phyloP scores from a whole-genome alignment of 176 grass and related monocot genomes.

The Juncus effusus region DNA sequence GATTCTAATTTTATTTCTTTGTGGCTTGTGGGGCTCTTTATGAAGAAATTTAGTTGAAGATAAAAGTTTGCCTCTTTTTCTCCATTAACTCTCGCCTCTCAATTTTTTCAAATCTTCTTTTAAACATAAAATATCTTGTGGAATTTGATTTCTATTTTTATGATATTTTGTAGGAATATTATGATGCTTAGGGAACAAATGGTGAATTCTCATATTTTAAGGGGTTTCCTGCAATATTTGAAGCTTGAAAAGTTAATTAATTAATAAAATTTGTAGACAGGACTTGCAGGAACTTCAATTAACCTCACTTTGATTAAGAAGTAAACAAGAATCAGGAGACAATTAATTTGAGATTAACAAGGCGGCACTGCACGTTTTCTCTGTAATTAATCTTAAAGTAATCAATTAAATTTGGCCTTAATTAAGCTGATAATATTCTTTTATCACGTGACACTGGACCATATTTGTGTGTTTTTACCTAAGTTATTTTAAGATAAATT shows the following conservation, averaged over 20 bases:
- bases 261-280: slow-evolving; percentile 4
- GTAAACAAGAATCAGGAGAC: neutral
- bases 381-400: slow-evolving; percentile 8
- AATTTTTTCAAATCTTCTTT: slow-evolving; percentile 1
- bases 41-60: neutral
- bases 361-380: neutral
- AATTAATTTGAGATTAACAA: slow-evolving; percentile 7
- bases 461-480: neutral
- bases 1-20: slow-evolving; percentile 7
- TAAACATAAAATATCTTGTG: neutral
- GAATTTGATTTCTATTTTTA: neutral
- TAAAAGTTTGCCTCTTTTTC: slow-evolving; percentile 13
- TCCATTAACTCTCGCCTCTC: slow-evolving; percentile 4
- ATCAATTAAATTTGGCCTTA: slow-evolving; percentile 8
- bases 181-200: neutral
- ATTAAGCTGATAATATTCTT: neutral
- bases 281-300: slow-evolving; percentile 10
- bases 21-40: neutral
- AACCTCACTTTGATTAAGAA: neutral
- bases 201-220: neutral
- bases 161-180: neutral
- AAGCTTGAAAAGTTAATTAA: neutral
- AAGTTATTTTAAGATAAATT: slow-evolving; percentile 1
- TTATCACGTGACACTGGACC: slow-evolving; percentile 15
- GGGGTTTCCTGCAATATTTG: neutral